Evolutionary conservation across 1,139 yeast species (phyloP).

Genomic region (Kurtzmaniella natalensis): DNA sequence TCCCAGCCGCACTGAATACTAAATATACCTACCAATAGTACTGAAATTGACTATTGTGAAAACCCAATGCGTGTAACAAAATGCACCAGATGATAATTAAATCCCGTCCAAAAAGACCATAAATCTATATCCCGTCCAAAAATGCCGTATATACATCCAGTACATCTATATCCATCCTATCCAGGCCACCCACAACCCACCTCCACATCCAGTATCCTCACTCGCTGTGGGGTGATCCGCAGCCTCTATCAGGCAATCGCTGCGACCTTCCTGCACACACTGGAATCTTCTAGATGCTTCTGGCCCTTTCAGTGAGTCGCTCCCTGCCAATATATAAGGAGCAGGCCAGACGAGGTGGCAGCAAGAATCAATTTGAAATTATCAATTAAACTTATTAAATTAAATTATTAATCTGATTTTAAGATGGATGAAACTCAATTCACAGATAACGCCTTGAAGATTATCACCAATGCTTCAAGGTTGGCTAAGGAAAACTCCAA

Average conservation of each 20-base stretch:
- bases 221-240: background rate
- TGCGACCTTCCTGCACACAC: background rate
- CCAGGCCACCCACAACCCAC: too few species aligned
- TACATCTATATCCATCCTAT: background rate
- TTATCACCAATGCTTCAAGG: slow-evolving; percentile 74
- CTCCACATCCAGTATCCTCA: too few species aligned
- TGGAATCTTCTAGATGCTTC: slow-evolving; percentile 2
- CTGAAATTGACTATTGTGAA: too few species aligned
- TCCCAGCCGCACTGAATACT: too few species aligned
- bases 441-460: slow-evolving; percentile 87
- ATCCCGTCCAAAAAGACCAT: background rate
- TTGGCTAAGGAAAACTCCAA: slow-evolving; percentile 83
- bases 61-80: too few species aligned
- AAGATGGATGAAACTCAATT: slow-evolving; percentile 66
- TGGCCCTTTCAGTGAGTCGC: background rate
- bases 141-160: background rate
- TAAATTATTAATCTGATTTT: background rate
- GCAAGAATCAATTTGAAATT: background rate
- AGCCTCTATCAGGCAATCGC: background rate
- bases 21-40: too few species aligned
- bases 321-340: background rate
- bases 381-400: background rate
- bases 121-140: background rate
- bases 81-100: too few species aligned
- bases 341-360: background rate